Conservation (phyloP, 148 eudicot genomes). For the Diospyros lotus region DNA sequence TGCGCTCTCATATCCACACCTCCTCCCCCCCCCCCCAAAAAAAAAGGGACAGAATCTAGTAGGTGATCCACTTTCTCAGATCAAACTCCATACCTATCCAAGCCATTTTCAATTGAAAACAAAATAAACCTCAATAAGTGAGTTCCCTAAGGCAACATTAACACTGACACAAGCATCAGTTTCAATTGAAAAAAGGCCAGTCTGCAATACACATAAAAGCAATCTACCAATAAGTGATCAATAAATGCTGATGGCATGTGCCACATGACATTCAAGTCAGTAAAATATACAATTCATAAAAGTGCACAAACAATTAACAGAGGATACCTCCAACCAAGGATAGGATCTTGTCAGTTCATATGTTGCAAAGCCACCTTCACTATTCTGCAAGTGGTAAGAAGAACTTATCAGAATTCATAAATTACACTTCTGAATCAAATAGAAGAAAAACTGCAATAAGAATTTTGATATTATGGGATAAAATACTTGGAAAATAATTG, state of each 20-base stretch:
- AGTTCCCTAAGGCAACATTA: not conserved
- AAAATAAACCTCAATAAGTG: too few species aligned
- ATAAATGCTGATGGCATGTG: not conserved
- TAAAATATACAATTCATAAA: not conserved
- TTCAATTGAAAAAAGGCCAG: not conserved
- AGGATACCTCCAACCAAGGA: slow-evolving; percentile 86
- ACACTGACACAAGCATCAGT: not conserved
- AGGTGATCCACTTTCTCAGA: too few species aligned
- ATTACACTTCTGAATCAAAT: not conserved
- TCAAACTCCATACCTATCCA: too few species aligned
- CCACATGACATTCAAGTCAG: not conserved
- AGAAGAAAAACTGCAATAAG: not conserved
- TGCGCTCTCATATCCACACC: too few species aligned
- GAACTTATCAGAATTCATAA: slow-evolving; percentile 2
- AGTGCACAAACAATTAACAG: slow-evolving; percentile 7
- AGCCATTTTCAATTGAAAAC: too few species aligned
- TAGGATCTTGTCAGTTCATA: slow-evolving; percentile 98
- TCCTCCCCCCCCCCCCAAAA: too few species aligned
- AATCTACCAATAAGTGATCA: not conserved
- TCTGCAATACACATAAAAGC: not conserved
- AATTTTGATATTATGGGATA: not conserved
- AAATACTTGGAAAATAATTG: too few species aligned
- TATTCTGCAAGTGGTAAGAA: slow-evolving; percentile 48
- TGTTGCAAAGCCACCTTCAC: slow-evolving; percentile 84
- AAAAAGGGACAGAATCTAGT: too few species aligned